Conservation (phyloP, 805 yeast species). For the Saccharomycopsis guyanensis region DNA sequence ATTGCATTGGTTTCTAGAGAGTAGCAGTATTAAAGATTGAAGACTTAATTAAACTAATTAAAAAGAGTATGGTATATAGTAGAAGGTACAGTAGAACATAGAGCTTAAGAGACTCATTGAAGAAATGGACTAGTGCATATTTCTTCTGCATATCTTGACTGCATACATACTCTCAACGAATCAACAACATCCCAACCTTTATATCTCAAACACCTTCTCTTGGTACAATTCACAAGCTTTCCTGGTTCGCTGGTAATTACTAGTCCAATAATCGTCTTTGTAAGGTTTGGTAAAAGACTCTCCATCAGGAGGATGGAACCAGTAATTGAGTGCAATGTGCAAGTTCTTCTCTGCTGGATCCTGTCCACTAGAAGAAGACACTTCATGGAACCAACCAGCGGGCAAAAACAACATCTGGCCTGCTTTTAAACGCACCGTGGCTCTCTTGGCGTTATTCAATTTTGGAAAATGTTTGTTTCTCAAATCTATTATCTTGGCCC, state of each 20-base stretch:
- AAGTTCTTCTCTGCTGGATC: conserved; percentile 24
- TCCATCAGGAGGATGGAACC: conserved; percentile 63
- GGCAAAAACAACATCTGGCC: conserved; percentile 69
- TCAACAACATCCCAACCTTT: no score
- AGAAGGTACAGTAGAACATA: no score
- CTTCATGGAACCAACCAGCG: conserved; percentile 81
- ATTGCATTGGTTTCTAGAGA: not conserved
- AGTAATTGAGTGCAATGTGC: conserved; percentile 65
- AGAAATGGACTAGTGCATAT: no score
- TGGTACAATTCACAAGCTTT: conserved; percentile 26
- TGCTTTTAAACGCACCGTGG: conserved; percentile 43
- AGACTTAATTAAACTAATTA: no score
- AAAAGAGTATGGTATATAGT: no score
- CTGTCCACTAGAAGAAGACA: conserved; percentile 48
- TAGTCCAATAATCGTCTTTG: conserved; percentile 44
- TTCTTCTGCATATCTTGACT: no score
- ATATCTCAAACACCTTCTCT: not conserved
- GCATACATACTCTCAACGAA: no score
- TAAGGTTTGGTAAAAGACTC: conserved; percentile 31
- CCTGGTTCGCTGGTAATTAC: conserved; percentile 41
- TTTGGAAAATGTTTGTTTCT: conserved; percentile 40
- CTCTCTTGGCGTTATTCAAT: conserved; percentile 34
- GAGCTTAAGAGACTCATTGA: no score
- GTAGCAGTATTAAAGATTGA: no score
- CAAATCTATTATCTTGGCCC: conserved; percentile 26